Evolutionary conservation across 352 stramenopile genomes (phyloP), one percentile per base, ranked within the genome.

Genomic region (Achlya hypogyna): DNA sequence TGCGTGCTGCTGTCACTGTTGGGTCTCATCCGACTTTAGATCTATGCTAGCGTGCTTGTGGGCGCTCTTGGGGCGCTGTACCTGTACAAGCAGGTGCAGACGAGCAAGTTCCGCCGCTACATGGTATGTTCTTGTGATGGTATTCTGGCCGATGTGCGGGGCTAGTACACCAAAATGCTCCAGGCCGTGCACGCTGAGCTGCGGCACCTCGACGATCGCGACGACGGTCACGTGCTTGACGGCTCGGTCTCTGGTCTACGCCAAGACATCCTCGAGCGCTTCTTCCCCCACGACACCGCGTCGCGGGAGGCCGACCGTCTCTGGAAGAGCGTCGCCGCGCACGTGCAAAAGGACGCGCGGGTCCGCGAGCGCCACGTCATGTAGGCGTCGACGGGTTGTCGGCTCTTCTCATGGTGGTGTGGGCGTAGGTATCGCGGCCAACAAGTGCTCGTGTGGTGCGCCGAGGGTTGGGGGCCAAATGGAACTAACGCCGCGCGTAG

Each of bases 371-470:
- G 60, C 23, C 27, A 67, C 34, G 47, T 67, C 43, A 42, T 67
- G 60, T 67, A 59, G 25, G 51, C 32, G 22, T 22, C 28, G n/a
- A 53, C 14, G 14, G 9, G 8, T n/a, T 42, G 51, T n/a, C 40
- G 0, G 4, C 18, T 59, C 5, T n/a, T 35, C 5, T 40, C 3
- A 31, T 8, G n/a, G 2, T 32, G 18, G 16, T 45, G 10, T 32
- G 52, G 35, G 9, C 0, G 14, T 58, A 67, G 60, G 14, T 34
- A 67, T 28, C 60, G 60, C 3, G 60, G 60, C 32, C 60, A 67
- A 18, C 60, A 67, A 67, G 60, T 67, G 23, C 51, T 67, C 22
- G 34, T 67, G 18, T 67, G 60, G 60, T 67, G 59, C 51, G 27
- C 14, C 42, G 27, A 18, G 5, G 31, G 10, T 28, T 16, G 23